phyloP scores from a whole-genome alignment of 2,329 filamentous ascomycete species.

The Myriangium duriaei region DNA sequence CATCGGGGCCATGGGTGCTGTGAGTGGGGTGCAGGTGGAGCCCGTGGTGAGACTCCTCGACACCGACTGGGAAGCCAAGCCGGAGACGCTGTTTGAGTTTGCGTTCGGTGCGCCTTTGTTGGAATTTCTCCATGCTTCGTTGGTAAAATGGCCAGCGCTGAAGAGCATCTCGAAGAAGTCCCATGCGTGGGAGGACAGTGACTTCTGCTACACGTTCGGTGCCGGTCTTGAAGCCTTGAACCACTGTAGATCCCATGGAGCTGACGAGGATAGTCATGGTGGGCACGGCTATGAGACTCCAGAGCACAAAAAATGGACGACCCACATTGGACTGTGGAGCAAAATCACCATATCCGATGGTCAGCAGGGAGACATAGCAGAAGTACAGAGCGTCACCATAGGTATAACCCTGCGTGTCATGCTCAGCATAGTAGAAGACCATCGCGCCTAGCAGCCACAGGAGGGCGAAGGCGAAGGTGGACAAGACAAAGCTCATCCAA shows the following conservation, averaged over 20 bases:
- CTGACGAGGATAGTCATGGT: constrained; percentile 80
- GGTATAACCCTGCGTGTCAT: constrained; percentile 41
- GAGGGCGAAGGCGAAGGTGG: constrained; percentile 53
- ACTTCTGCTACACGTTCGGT: constrained; percentile 51
- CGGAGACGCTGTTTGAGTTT: constrained; percentile 28
- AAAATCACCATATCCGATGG: constrained; percentile 77
- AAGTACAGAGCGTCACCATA: constrained; percentile 84
- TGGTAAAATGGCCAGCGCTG: not conserved
- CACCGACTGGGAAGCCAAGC: constrained; percentile 35
- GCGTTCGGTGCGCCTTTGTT: not conserved
- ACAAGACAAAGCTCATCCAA: constrained; percentile 62
- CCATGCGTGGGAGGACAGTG: constrained; percentile 49
- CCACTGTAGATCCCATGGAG: constrained; percentile 73
- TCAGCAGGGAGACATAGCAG: constrained; percentile 68
- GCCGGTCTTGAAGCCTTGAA: constrained; percentile 51
- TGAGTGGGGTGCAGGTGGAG: not conserved
- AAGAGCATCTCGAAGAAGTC: constrained; percentile 43
- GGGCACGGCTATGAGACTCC: constrained; percentile 74
- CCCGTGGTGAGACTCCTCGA: constrained; percentile 16
- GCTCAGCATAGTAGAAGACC: constrained; percentile 56
- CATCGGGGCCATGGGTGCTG: not conserved
- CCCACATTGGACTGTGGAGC: constrained; percentile 66
- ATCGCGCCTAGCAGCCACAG: constrained; percentile 73
- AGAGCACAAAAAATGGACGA: constrained; percentile 83
- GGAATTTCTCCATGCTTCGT: not conserved